These are phyloP conservation scores for Erythrobasidium yunnanense DNA, from an alignment of 768 basidiomycete species.

Conservation along the genomic window DNA sequence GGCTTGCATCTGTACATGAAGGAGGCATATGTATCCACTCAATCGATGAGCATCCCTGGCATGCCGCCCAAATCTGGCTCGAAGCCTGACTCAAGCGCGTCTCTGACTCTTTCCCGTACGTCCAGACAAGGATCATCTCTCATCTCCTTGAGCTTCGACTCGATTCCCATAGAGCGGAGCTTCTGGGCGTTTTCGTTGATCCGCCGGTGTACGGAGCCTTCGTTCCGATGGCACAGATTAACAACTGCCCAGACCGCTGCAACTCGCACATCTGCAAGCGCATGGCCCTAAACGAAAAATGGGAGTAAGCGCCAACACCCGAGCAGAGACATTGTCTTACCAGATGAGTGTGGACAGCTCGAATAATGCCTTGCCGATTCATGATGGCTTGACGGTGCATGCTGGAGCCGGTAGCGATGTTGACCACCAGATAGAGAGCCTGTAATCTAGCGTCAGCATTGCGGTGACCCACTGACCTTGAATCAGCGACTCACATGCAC, in stretches of 20 bases:
- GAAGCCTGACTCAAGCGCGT: slow-evolving; percentile 20
- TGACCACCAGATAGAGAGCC: slow-evolving; percentile 33
- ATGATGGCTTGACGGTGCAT: slow-evolving; percentile 32
- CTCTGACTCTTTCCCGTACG: slow-evolving; percentile 35
- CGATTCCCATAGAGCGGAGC: slow-evolving; percentile 35
- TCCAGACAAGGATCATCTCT: slow-evolving; percentile 33
- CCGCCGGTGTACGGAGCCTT: background rate
- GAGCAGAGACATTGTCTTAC: slow-evolving; percentile 24
- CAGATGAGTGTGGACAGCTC: slow-evolving; percentile 29
- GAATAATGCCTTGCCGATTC: slow-evolving; percentile 22
- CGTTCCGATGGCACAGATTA: slow-evolving; percentile 31
- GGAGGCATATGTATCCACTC: background rate
- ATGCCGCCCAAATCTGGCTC: slow-evolving; percentile 13
- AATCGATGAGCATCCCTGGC: slow-evolving; percentile 10
- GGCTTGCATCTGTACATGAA: background rate
- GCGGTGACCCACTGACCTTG: background rate
- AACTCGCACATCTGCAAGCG: slow-evolving; percentile 24
- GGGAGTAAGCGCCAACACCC: background rate
- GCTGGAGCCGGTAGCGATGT: slow-evolving; percentile 32
- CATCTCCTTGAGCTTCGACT: slow-evolving; percentile 28
- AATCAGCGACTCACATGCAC: slow-evolving; percentile 20
- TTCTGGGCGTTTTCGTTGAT: slow-evolving; percentile 24
- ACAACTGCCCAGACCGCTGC: slow-evolving; percentile 33
- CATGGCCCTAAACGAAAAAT: slow-evolving; percentile 5
- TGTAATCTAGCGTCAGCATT: background rate